Evolutionary conservation across 2,329 filamentous ascomycete species (phyloP).

Genomic region (Clarireedia monteithiana): DNA sequence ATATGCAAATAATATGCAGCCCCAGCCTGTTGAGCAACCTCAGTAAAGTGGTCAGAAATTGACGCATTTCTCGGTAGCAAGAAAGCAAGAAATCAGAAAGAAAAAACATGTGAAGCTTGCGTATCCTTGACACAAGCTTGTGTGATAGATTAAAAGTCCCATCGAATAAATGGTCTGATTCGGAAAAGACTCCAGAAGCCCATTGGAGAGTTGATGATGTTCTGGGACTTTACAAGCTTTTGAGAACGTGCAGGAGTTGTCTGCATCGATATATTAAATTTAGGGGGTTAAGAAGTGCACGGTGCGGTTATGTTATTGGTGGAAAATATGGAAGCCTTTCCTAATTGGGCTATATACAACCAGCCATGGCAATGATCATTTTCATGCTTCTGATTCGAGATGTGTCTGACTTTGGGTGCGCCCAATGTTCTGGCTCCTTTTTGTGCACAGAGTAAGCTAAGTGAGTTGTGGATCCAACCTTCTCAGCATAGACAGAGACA

Average conservation of each 20-base stretch:
- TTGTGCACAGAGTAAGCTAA: not conserved
- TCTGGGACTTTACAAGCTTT: not conserved
- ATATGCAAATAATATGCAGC: constrained; percentile 22
- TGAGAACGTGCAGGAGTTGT: constrained; percentile 1
- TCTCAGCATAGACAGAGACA: not conserved
- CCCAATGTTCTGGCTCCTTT: no score
- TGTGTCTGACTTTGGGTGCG: not conserved
- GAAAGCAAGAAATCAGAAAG: not conserved
- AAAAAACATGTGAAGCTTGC: not conserved
- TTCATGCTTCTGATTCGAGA: not conserved
- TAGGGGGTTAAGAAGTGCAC: constrained; percentile 6
- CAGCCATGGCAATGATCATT: not conserved
- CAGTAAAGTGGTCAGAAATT: not conserved
- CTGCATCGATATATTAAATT: constrained; percentile 5
- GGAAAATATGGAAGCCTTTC: not conserved
- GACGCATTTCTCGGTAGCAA: constrained; percentile 1
- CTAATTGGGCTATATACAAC: constrained; percentile 3
- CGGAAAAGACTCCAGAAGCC: not conserved
- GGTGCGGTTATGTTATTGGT: constrained; percentile 1
- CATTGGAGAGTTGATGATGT: not conserved
- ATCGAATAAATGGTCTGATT: not conserved
- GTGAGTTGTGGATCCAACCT: not conserved
- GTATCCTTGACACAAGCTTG: not conserved
- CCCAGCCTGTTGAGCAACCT: constrained; percentile 15
- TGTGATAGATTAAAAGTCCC: no score